Base-by-base conservation (phyloP, 148 eudicot genomes). In the Pouteria glomerata region DNA sequence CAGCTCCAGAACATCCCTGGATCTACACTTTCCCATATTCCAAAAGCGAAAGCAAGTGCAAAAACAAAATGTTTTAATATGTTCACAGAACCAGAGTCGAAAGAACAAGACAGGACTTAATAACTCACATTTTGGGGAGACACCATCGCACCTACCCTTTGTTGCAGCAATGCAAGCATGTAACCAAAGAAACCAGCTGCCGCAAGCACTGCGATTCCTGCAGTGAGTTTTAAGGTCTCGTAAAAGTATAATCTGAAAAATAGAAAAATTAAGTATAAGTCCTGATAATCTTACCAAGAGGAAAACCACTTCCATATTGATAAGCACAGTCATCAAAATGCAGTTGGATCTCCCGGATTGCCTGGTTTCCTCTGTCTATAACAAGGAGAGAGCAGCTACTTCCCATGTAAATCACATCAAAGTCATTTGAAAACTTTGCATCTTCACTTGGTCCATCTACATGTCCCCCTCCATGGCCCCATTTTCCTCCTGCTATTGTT, bases 401-500 rank as follows among this genome's bases (percentile, higher is more conserved):
- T 80, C 97, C 99, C 37, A 89, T 80, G 74, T 89, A 95, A 37
- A 95, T 86, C 64, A 95, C 97, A 79, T 95, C 99, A 78, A 95
- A 95, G 62, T 95, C 99, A 77, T 83, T 85, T n/a, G 99, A 95
- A 71, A 95, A 95, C 69, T 88, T 95, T 66, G 99, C 99, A 79
- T 95, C 97, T 66, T 88, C 97, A 76, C 99, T 95, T 6, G 97
- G 99, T 60, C 99, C 99, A 82, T 95, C 99, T 23, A 87, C 92
- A 78, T 95, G 99, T 26, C 92, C 97, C 72, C 90, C 90, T 26
- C 90, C 91, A 39, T 83, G 86, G 52, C 80, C 77, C 83, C 86
- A 78, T 83, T 91, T 95, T 29, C 99, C 99, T 68, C 99, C 99
- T 42, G 99, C 99, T 75, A 95, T 91, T 19, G 99, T 95, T 67